These are phyloP conservation scores for Papilionanthe hybrid DNA, from an alignment of 116 monocot genomes.

Conservation along the genomic window DNA sequence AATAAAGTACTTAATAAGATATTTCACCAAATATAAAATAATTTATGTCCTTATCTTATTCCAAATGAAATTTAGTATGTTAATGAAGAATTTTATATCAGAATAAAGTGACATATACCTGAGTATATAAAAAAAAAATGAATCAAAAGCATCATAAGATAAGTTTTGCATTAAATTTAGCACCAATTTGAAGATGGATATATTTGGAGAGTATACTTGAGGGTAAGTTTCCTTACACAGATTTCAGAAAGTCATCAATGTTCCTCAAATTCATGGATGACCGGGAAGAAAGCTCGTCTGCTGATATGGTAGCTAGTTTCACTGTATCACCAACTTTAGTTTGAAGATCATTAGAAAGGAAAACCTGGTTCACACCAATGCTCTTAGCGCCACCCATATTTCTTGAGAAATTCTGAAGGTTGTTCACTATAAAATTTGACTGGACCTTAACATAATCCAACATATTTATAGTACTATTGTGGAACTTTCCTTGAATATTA, in stretches of 20 bases:
- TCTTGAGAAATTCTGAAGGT: conserved; percentile 63
- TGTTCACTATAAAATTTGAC: conserved; percentile 53
- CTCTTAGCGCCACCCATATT: conserved; percentile 58
- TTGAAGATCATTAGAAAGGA: conserved; percentile 48
- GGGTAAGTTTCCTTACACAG: conserved; percentile 33
- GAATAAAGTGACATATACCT: too few species aligned
- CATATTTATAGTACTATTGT: conserved; percentile 55
- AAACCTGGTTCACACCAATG: conserved; percentile 38
- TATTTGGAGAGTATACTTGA: neutral
- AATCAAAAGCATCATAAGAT: neutral
- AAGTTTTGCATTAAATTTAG: neutral
- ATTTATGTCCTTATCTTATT: too few species aligned
- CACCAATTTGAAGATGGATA: neutral
- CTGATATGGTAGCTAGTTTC: conserved; percentile 45
- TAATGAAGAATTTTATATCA: conserved; percentile 48
- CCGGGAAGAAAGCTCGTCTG: conserved; percentile 35
- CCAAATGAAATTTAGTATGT: conserved; percentile 13
- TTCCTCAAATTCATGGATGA: conserved; percentile 41
- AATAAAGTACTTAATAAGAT: too few species aligned
- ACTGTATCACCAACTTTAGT: conserved; percentile 41
- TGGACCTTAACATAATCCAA: conserved; percentile 61
- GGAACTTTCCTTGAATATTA: conserved; percentile 68
- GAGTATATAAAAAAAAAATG: neutral
- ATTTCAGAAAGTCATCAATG: conserved; percentile 37
- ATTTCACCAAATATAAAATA: too few species aligned